Base-by-base conservation (phyloP, 2,329 filamentous ascomycete genomes). In the Phialocephala sp. region DNA sequence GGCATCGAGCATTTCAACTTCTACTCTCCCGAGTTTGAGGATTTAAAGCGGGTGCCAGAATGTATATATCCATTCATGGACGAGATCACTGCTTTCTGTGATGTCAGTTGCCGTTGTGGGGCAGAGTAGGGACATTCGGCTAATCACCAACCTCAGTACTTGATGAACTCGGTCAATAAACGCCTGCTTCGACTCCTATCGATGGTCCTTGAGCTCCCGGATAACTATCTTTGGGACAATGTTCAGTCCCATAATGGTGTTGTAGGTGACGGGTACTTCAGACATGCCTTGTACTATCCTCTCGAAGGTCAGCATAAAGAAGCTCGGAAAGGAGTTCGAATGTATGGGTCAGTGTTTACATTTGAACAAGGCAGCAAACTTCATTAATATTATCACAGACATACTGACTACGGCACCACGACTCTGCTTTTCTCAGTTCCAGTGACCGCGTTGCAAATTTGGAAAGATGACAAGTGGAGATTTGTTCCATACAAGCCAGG, bases 1-100 rank as follows among this genome's bases (percentile, higher is more conserved):
- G 82, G 82, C 2, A 84, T 84, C 62, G 83, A 85, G 68, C 83
- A 85, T 66, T 85, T 84, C 74, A 85, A 85, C 74, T 84, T 70
- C 27, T 70, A 70, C 45, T 66, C 66, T 0, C 60, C 64, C 0
- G 62, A 70, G 47, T 70, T 70, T 24, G 64, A 56, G 22, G 68
- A 70, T 22, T 35, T 24, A 32, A 24, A 65, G 3, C 62, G 55
- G 24, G 68, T 69, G 18, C 83, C 83, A 0, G 77, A 66, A n/a
- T 84, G 82, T 59, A 72, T 83, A 0, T 77, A 79, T 62, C 81
- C 82, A 0, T 82, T 82, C 66, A 83, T 83, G 81, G 81, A 83
- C 66, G 82, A 83, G 67, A 82, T 83, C 59, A 78, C 78, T 60
- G 74, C 76, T 0, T 82, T 83, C 77, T 77, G 75, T 77, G 66